phyloP scores from a whole-genome alignment of 2,329 filamentous ascomycete species.

The Fusarium buharicum region DNA sequence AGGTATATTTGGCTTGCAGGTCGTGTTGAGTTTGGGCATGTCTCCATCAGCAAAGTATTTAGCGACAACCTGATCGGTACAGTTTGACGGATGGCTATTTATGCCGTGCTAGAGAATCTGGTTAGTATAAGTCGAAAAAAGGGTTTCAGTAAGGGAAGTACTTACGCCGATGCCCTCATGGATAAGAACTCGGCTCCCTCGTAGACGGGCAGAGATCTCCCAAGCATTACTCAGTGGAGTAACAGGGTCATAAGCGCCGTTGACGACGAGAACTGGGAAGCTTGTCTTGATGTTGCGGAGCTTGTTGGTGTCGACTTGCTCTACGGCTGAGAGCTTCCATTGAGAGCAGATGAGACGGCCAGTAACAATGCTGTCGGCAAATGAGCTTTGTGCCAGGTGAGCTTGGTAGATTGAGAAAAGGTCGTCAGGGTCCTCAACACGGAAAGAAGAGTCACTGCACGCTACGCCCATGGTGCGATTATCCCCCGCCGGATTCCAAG shows the following conservation, averaged over 20 bases:
- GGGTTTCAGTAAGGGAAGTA: background rate
- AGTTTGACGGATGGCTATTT: too few relatives aligned
- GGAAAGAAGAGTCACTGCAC: constrained; percentile 18
- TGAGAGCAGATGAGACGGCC: background rate
- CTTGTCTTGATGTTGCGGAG: background rate
- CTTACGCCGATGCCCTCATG: constrained; percentile 1
- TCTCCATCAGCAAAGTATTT: too few relatives aligned
- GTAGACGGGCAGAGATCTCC: background rate
- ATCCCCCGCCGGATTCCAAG: background rate
- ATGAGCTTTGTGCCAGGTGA: background rate
- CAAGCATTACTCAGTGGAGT: background rate
- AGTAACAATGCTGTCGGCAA: background rate
- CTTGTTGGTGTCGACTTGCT: background rate
- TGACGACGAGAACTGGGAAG: background rate
- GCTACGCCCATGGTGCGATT: background rate
- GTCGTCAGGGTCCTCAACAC: constrained; percentile 6
- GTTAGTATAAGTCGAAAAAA: too few relatives aligned
- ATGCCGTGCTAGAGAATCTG: too few relatives aligned
- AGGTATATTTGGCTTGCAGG: too few relatives aligned
- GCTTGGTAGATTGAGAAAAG: constrained; percentile 10
- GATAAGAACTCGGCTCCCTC: background rate
- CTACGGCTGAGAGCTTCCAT: background rate
- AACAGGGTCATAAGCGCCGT: background rate
- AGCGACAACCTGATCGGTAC: too few relatives aligned
- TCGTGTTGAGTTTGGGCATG: too few relatives aligned